A percentile compares a stretch with the other conserved stretches of the same genome.
Conservation (phyloP, 176 grass and related monocot genomes). For the Microstegium vimineum region DNA sequence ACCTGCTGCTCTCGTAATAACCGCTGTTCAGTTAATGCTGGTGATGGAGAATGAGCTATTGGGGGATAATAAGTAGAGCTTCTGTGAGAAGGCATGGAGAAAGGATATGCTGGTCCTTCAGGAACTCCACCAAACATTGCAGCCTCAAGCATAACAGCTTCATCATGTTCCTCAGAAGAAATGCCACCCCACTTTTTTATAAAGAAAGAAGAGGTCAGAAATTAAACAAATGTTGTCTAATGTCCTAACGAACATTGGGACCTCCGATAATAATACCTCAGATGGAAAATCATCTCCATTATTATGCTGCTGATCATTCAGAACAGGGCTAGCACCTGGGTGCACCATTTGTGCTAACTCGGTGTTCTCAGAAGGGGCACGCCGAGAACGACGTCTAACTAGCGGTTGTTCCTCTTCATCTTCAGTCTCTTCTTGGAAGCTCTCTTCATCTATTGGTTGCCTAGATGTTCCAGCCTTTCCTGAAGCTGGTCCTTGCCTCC, state of each 20-base stretch:
- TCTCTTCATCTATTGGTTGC: conserved; percentile 41
- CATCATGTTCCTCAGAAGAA: conserved; percentile 90
- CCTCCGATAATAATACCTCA: conserved; percentile 48
- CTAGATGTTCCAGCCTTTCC: conserved; percentile 51
- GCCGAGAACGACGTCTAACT: conserved; percentile 62
- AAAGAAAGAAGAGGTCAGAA: conserved; percentile 30
- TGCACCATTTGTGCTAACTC: conserved; percentile 24
- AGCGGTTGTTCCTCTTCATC: conserved; percentile 75
- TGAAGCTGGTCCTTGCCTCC: conserved; percentile 64
- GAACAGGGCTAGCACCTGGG: conserved; percentile 31
- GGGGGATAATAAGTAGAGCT: conserved; percentile 39
- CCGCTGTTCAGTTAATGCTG: conserved; percentile 73
- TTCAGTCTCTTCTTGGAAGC: conserved; percentile 60
- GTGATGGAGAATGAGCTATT: conserved; percentile 50
- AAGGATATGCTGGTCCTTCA: conserved; percentile 61
- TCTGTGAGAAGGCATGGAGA: conserved; percentile 52
- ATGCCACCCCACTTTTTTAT: conserved; percentile 89
- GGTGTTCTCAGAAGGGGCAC: conserved; percentile 43
- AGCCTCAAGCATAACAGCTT: conserved; percentile 98
- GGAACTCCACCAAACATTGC: conserved; percentile 96
- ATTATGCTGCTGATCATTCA: conserved; percentile 16
- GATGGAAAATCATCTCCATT: conserved; percentile 54
- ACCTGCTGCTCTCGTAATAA: conserved; percentile 95
- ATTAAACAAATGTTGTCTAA: not conserved
- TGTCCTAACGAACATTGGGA: not conserved